phyloP scores from a whole-genome alignment of 179 eudicot species.

The Actinidia arguta region DNA sequence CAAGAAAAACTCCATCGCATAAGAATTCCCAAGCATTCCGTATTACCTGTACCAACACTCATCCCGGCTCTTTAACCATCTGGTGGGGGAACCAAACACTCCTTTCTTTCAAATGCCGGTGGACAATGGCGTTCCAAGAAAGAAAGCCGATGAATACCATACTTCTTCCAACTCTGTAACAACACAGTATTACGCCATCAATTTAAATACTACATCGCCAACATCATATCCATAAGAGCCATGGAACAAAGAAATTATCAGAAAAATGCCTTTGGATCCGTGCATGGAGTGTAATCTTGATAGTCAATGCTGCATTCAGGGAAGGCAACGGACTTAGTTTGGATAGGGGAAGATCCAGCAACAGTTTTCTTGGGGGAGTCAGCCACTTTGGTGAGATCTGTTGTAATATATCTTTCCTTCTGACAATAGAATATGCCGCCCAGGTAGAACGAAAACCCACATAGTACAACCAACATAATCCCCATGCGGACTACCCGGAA shows the following conservation, averaged over 20 bases:
- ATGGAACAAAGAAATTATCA: not conserved
- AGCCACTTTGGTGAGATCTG: slow-evolving; percentile 34
- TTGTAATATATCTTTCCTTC: slow-evolving; percentile 36
- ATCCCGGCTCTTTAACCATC: slow-evolving; percentile 88
- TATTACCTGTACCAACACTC: slow-evolving; percentile 97
- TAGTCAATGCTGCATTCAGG: slow-evolving; percentile 65
- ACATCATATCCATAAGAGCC: not conserved
- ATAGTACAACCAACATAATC: slow-evolving; percentile 56
- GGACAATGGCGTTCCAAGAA: slow-evolving; percentile 97
- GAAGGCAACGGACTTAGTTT: slow-evolving; percentile 66
- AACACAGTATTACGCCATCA: not conserved
- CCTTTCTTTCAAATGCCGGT: slow-evolving; percentile 75
- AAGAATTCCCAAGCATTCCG: not conserved
- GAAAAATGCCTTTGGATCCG: slow-evolving; percentile 83
- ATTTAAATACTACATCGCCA: not conserved
- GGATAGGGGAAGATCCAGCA: slow-evolving; percentile 41
- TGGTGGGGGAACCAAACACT: slow-evolving; percentile 94
- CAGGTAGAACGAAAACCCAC: slow-evolving; percentile 91
- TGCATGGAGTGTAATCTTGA: slow-evolving; percentile 97
- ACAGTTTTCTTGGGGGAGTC: slow-evolving; percentile 34
- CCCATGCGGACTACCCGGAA: slow-evolving; percentile 57
- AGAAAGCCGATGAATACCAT: slow-evolving; percentile 66
- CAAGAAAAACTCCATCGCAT: not conserved
- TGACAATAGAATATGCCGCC: slow-evolving; percentile 81
- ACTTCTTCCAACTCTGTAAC: slow-evolving; percentile 90